Conservation (phyloP, 2,329 filamentous ascomycete genomes). For the Clarireedia sp. region DNA sequence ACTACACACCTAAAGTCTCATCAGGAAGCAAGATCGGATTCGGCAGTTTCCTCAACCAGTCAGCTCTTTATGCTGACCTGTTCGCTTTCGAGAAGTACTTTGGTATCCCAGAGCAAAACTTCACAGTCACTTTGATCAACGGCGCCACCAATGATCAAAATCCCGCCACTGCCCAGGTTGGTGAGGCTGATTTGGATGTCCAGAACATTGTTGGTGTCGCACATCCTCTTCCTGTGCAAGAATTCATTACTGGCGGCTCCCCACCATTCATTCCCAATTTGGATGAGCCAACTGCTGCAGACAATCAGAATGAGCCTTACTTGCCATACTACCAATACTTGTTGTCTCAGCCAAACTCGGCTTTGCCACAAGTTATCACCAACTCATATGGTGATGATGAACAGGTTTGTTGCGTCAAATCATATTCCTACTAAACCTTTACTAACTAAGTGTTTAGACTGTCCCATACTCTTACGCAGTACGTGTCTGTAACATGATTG, state of each 20-base stretch:
- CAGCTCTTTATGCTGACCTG: conserved; percentile 40
- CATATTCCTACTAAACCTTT: neutral
- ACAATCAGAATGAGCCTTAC: conserved; percentile 48
- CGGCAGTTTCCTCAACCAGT: conserved; percentile 44
- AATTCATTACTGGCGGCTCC: conserved; percentile 47
- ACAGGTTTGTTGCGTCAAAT: conserved; percentile 14
- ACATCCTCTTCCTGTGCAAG: conserved; percentile 44
- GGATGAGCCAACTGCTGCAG: conserved; percentile 12
- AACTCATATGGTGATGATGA: conserved; percentile 54
- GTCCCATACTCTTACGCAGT: conserved; percentile 45
- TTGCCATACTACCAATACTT: conserved; percentile 47
- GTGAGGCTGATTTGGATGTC: conserved; percentile 36
- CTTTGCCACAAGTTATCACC: conserved; percentile 47
- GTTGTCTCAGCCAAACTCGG: conserved; percentile 34
- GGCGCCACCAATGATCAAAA: conserved; percentile 35
- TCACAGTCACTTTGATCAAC: conserved; percentile 35
- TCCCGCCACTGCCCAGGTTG: conserved; percentile 10
- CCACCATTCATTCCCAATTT: conserved; percentile 45
- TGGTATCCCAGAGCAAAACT: conserved; percentile 37
- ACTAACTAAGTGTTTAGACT: conserved; percentile 27
- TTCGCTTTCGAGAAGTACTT: conserved; percentile 31
- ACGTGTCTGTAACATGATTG: conserved; percentile 46
- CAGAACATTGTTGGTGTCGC: conserved; percentile 45
- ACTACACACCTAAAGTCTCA: conserved; percentile 37
- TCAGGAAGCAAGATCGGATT: conserved; percentile 43